Conservation (phyloP, 2,329 filamentous ascomycete genomes). For the Aspergillus sp. region DNA sequence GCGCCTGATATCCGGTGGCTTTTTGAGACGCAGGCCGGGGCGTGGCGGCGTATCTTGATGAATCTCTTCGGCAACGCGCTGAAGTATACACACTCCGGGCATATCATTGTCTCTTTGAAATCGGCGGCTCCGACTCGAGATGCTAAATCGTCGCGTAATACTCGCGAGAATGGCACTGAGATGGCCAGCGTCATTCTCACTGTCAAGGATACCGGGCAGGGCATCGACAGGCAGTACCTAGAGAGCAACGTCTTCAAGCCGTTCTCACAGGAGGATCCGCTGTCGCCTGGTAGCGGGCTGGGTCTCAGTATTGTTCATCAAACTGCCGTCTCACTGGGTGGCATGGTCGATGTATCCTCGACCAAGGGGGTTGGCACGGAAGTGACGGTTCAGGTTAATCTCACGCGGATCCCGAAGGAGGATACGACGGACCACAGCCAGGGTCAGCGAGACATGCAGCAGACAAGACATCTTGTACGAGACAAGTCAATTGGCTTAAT, state of each 20-base stretch:
- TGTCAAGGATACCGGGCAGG: constrained; percentile 31
- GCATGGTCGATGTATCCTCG: constrained; percentile 2
- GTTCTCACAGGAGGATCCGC: constrained; percentile 10
- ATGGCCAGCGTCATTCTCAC: constrained; percentile 19
- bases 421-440: neutral
- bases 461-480: neutral
- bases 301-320: constrained; percentile 11
- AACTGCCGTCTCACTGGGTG: constrained; percentile 6
- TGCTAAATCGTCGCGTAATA: neutral
- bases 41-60: constrained; percentile 50
- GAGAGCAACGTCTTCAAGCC: constrained; percentile 8
- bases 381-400: neutral
- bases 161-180: neutral
- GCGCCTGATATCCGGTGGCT: constrained; percentile 43
- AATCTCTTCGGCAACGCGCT: constrained; percentile 51
- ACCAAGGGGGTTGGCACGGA: constrained; percentile 3
- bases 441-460: neutral
- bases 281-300: constrained; percentile 6
- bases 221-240: constrained; percentile 26
- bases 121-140: constrained; percentile 5
- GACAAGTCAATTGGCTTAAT: constrained; percentile 5
- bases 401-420: constrained; percentile 2
- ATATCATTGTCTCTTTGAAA: constrained; percentile 39
- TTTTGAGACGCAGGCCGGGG: constrained; percentile 47
- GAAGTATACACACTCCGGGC: constrained; percentile 48